A percentile compares a stretch with the other conserved stretches of the same genome.
These are phyloP conservation scores for Candida insectalens DNA, from an alignment of 805 yeast genomes.

Conservation along the genomic window DNA sequence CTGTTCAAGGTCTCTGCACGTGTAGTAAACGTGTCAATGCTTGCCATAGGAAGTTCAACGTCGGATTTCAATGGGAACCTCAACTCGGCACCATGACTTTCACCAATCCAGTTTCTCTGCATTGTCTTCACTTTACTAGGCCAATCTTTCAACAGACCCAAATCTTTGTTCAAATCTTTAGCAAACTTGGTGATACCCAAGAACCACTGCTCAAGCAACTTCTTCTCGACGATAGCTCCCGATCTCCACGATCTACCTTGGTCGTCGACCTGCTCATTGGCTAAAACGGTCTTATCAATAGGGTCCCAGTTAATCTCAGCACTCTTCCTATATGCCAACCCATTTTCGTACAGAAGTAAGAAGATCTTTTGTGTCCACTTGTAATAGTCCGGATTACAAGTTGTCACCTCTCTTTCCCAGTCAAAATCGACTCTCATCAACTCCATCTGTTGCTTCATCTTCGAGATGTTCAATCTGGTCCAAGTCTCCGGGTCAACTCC, in stretches of 20 bases:
- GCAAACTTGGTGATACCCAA: constrained; percentile 83
- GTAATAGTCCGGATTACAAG: constrained; percentile 82
- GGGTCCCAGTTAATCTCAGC: constrained; percentile 99
- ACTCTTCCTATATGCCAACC: constrained; percentile 74
- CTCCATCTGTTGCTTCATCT: constrained; percentile 78
- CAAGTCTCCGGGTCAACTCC: constrained; percentile 70
- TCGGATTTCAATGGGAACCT: constrained; percentile 27
- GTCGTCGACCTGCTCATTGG: constrained; percentile 92
- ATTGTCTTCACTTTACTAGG: constrained; percentile 80
- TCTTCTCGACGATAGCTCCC: constrained; percentile 88
- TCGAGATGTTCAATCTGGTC: constrained; percentile 73
- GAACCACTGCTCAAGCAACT: constrained; percentile 83
- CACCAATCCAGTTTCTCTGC: constrained; percentile 95
- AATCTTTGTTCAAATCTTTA: constrained; percentile 51
- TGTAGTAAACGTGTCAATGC: constrained; percentile 65
- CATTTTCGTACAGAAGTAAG: constrained; percentile 58
- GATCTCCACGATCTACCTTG: constrained; percentile 95
- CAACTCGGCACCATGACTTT: constrained; percentile 71
- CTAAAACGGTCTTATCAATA: constrained; percentile 85
- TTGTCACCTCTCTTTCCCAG: constrained; percentile 85
- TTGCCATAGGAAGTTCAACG: constrained; percentile 7
- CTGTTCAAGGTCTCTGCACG: constrained; percentile 82
- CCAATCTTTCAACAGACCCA: constrained; percentile 61
- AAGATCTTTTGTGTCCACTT: constrained; percentile 89
- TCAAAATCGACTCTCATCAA: constrained; percentile 80